Percentiles rank a stretch among this genome's conserved stretches.
Conservation (phyloP, 2,329 filamentous ascomycete species). For the Didymosphaeria variabile region DNA sequence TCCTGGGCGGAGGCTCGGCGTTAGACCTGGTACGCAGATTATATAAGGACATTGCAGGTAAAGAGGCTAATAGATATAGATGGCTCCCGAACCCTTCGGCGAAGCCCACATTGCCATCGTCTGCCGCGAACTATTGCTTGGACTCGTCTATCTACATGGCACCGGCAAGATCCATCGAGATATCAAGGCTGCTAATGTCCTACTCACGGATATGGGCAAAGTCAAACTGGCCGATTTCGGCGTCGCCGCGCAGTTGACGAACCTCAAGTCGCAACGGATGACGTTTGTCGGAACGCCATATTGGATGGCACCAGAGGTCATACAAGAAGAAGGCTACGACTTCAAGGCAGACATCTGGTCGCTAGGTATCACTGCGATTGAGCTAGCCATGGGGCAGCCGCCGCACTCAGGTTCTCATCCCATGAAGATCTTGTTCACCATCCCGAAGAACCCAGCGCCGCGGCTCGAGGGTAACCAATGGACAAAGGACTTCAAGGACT, state of each 20-base stretch:
- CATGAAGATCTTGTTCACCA: conserved; percentile 97
- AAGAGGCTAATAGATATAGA: conserved; percentile 58
- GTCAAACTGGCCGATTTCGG: conserved; percentile 98
- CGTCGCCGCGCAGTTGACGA: conserved; percentile 93
- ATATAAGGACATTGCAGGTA: neutral
- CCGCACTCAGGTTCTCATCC: conserved; percentile 96
- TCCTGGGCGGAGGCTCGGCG: conserved; percentile 91
- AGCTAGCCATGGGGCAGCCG: conserved; percentile 89
- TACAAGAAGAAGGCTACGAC: conserved; percentile 97
- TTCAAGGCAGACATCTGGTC: conserved; percentile 99
- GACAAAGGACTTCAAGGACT: conserved; percentile 92
- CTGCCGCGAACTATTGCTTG: conserved; percentile 87
- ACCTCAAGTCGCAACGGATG: conserved; percentile 96
- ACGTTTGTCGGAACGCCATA: conserved; percentile 98
- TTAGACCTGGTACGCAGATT: conserved; percentile 78
- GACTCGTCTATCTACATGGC: conserved; percentile 89
- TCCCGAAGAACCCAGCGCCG: conserved; percentile 89
- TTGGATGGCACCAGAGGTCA: conserved; percentile 99
- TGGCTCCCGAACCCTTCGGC: conserved; percentile 88
- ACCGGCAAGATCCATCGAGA: conserved; percentile 97
- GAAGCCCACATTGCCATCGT: conserved; percentile 94
- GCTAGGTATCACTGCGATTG: conserved; percentile 90
- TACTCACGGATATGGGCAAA: conserved; percentile 89
- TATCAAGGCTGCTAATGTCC: conserved; percentile 94
- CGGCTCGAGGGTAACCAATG: conserved; percentile 81